Percentiles rank a stretch among this genome's conserved stretches.
Conservation (phyloP, 129 eudicot species). For the Sambucus nigra region DNA sequence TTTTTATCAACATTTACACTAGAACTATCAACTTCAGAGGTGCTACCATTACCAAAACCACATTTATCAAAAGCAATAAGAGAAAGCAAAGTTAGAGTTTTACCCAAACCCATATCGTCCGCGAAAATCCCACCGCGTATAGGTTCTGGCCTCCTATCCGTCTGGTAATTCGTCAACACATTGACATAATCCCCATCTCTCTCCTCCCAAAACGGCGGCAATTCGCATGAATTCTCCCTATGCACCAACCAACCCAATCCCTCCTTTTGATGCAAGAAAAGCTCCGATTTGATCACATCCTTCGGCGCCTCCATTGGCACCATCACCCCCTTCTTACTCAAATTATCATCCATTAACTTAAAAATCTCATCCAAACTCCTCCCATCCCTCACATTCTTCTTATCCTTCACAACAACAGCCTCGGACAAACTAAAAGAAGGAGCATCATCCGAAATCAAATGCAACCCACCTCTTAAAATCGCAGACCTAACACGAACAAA, state of each 20-base stretch:
- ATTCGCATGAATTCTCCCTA: constrained; percentile 52
- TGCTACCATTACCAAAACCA: background rate
- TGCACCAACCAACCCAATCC: constrained; percentile 67
- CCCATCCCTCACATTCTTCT: constrained; percentile 17
- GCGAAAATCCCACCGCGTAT: constrained; percentile 91
- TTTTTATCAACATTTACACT: constrained; percentile 8
- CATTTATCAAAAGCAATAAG: constrained; percentile 67
- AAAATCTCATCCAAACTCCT: constrained; percentile 63
- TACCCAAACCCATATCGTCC: constrained; percentile 95
- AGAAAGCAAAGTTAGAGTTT: constrained; percentile 74
- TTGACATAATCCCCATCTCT: constrained; percentile 40
- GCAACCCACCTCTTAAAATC: constrained; percentile 38
- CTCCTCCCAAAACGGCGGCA: constrained; percentile 86
- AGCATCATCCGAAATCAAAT: constrained; percentile 29
- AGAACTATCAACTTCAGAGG: background rate
- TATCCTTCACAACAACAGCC: constrained; percentile 46
- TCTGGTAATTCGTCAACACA: constrained; percentile 48
- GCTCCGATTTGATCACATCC: constrained; percentile 40
- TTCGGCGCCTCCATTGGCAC: constrained; percentile 59
- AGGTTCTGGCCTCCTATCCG: constrained; percentile 53
- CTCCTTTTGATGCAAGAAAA: constrained; percentile 71
- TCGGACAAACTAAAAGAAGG: constrained; percentile 40
- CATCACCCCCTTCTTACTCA: constrained; percentile 17
- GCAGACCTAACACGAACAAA: constrained; percentile 30
- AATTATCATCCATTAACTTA: constrained; percentile 53